Base-by-base conservation (phyloP, 192 early-diverging fungal genomes). In the Dispira simplex region DNA sequence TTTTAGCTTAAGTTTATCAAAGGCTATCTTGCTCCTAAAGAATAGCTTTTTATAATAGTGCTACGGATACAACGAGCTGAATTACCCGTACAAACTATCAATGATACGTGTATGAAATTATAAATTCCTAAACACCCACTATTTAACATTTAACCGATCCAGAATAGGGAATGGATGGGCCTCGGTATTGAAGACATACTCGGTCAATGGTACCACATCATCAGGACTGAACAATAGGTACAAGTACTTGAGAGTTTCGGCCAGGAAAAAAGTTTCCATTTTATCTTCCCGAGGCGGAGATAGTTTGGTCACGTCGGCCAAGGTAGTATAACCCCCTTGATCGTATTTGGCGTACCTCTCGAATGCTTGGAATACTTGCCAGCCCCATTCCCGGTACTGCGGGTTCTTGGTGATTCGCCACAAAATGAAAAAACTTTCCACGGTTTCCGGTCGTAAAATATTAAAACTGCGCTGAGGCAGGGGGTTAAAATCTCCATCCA, bases 401-500 rank as follows among this genome's bases (percentile, higher is more conserved):
- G 20, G 23, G n/a, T 58, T 39, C 11, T 39, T 84, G n/a, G 90
- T 92, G 25, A 90, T 67, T 18, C 87, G 63, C 73, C 78, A 90
- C 51, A 90, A 65, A n/a, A 86, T 70, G 71, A 90, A 92, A 54
- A 92, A 67, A 47, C 78, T 82, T 64, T 92, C 90, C 3, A 92
- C 74, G 2, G 88, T 88, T 64, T 92, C 90, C 8, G 90, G 90
- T 64, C 90, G 68, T 59, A 92, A 73, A 64, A 89, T 70, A 72
- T 88, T 62, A 25, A n/a, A n/a, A 8, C 43, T 20, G n/a, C 23
- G 8, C 21, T 46, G 26, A 14, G 59, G 3, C 8, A 11, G 59
- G 59, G 90, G 87, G 13, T 70, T 65, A 67, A 90, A 85, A 65
- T 92, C 90, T 11, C 63, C 56, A 13, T 65, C 8, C 0, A 63